These are phyloP conservation scores for Penicillium sp. DNA, from an alignment of 2,329 filamentous ascomycete genomes.

Conservation along the genomic window DNA sequence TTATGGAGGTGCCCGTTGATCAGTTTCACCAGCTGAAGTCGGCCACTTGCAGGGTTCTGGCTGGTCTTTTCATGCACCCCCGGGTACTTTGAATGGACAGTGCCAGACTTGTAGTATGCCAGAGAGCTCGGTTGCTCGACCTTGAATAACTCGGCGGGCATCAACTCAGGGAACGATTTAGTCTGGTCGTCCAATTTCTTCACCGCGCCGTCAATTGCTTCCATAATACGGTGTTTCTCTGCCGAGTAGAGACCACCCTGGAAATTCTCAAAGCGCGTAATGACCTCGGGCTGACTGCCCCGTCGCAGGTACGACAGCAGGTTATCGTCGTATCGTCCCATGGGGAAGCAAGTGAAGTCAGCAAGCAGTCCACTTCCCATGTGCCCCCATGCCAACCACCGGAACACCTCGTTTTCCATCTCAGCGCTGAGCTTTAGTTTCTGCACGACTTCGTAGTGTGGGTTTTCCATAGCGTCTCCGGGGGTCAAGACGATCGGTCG, in stretches of 20 bases:
- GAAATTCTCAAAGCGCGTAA: slow-evolving; percentile 67
- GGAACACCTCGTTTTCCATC: slow-evolving; percentile 69
- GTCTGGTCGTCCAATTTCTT: slow-evolving; percentile 55
- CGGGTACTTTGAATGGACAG: slow-evolving; percentile 65
- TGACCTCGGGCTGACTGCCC: slow-evolving; percentile 71
- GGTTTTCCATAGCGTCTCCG: slow-evolving; percentile 79
- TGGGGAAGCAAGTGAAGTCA: slow-evolving; percentile 78
- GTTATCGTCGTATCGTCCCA: slow-evolving; percentile 71
- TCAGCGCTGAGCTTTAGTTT: slow-evolving; percentile 54
- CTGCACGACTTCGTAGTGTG: slow-evolving; percentile 71
- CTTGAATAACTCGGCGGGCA: slow-evolving; percentile 60
- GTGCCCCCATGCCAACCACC: slow-evolving; percentile 89
- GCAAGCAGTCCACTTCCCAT: slow-evolving; percentile 82
- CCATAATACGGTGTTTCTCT: slow-evolving; percentile 61
- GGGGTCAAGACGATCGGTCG: slow-evolving; percentile 75
- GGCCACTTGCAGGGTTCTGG: slow-evolving; percentile 58
- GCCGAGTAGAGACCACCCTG: slow-evolving; percentile 72
- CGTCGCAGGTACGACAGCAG: slow-evolving; percentile 71
- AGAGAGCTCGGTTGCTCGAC: slow-evolving; percentile 67
- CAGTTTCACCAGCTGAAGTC: slow-evolving; percentile 66
- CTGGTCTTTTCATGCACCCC: slow-evolving; percentile 63
- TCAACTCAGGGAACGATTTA: slow-evolving; percentile 62
- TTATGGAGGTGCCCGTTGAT: slow-evolving; percentile 83
- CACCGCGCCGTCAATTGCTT: slow-evolving; percentile 61
- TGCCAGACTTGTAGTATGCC: slow-evolving; percentile 70